Conservation (phyloP, 768 basidiomycete genomes). For the Mycena galericulata region DNA sequence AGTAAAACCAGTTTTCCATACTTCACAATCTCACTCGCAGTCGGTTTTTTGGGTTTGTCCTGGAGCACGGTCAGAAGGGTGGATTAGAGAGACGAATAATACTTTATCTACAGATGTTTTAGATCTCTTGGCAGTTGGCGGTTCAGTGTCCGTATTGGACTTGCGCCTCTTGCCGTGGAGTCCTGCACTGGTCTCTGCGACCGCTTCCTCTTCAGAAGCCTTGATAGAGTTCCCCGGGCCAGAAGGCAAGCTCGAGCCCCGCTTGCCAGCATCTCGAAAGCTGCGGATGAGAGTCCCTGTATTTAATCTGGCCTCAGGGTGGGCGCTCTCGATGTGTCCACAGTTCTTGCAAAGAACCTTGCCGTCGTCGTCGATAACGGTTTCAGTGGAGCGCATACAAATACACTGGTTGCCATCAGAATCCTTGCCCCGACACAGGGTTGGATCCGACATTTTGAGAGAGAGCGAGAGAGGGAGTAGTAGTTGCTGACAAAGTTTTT, state of each 20-base stretch:
- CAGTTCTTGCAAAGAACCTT: not conserved
- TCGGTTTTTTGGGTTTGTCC: no score
- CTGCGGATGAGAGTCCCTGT: no score
- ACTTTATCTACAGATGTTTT: not conserved
- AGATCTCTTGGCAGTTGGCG: not conserved
- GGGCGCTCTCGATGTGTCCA: slow-evolving; percentile 15
- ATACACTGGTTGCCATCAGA: slow-evolving; percentile 14
- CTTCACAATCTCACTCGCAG: not conserved
- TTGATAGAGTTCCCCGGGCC: not conserved
- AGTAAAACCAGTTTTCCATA: slow-evolving; percentile 8
- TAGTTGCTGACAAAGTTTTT: not conserved
- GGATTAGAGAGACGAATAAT: not conserved
- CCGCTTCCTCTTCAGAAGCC: slow-evolving; percentile 13
- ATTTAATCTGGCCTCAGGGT: no score
- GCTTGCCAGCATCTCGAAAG: no score
- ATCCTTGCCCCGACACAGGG: slow-evolving; percentile 1
- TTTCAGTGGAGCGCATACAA: not conserved
- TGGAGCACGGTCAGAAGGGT: no score
- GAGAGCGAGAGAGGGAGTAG: not conserved
- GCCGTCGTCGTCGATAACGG: not conserved
- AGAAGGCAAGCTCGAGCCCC: no score
- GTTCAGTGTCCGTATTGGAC: not conserved
- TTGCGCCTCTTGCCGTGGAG: slow-evolving; percentile 18
- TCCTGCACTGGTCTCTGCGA: slow-evolving; percentile 10
- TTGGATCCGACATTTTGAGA: slow-evolving; percentile 17